phyloP scores from a whole-genome alignment of 2,329 filamentous ascomycete genomes.

The Colletotrichum chlorophyti region DNA sequence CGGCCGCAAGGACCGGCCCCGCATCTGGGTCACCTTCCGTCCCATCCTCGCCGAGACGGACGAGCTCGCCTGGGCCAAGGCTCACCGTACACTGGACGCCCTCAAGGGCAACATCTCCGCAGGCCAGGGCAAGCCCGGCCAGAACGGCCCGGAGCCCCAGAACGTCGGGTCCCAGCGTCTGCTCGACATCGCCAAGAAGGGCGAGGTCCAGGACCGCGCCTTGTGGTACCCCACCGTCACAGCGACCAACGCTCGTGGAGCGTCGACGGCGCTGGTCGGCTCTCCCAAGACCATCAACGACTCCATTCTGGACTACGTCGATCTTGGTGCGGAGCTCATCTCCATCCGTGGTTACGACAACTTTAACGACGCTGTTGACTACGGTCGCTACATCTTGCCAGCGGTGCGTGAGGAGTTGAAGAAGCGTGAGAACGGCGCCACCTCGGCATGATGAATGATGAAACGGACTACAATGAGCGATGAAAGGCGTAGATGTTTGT shows the following conservation, averaged over 20 bases:
- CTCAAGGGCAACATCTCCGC: conserved; percentile 51
- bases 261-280: conserved; percentile 65
- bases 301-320: conserved; percentile 63
- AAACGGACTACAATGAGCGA: not conserved
- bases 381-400: conserved; percentile 62
- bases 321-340: conserved; percentile 62
- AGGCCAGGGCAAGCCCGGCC: conserved; percentile 37
- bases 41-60: conserved; percentile 68
- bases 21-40: conserved; percentile 70
- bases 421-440: conserved; percentile 30
- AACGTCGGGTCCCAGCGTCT: conserved; percentile 66
- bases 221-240: conserved; percentile 71
- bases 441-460: not conserved
- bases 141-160: conserved; percentile 50
- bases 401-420: conserved; percentile 48
- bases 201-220: conserved; percentile 65
- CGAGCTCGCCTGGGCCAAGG: conserved; percentile 67
- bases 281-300: conserved; percentile 59
- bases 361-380: conserved; percentile 65
- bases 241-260: conserved; percentile 64
- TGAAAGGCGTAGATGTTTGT: not conserved
- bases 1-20: conserved; percentile 59
- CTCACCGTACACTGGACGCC: conserved; percentile 60
- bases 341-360: conserved; percentile 69
- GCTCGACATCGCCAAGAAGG: conserved; percentile 61